Conservation (phyloP, 139 green algal species). For the Edaphochlamys debaryana region DNA sequence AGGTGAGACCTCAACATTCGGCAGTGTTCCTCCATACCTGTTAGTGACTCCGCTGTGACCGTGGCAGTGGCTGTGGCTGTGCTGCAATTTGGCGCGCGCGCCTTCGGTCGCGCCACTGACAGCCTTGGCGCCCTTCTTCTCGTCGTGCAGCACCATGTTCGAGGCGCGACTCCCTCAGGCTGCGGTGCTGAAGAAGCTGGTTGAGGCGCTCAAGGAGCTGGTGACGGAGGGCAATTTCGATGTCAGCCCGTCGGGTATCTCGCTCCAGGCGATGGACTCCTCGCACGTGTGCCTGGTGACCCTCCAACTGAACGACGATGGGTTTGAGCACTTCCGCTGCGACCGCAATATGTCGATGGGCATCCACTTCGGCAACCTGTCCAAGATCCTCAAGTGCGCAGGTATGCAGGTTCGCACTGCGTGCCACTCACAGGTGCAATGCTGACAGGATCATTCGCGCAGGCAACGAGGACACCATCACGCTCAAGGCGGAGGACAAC, state of each 20-base stretch:
- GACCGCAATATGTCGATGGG: slow-evolving; percentile 92
- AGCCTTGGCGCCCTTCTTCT: neutral
- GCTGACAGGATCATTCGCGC: neutral
- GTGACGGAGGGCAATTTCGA: slow-evolving; percentile 99
- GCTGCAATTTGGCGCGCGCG: too few relatives aligned
- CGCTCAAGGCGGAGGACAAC: slow-evolving; percentile 95
- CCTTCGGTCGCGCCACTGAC: neutral
- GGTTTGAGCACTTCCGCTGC: slow-evolving; percentile 98
- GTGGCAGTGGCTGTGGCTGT: too few relatives aligned
- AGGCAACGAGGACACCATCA: slow-evolving; percentile 96
- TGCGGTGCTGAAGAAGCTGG: slow-evolving; percentile 87
- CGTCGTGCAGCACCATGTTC: slow-evolving; percentile 68
- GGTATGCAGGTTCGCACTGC: slow-evolving; percentile 3
- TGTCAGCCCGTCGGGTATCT: slow-evolving; percentile 77
- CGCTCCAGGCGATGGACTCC: slow-evolving; percentile 97
- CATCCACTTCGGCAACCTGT: slow-evolving; percentile 94
- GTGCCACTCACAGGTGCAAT: neutral
- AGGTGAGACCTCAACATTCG: too few relatives aligned
- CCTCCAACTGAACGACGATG: slow-evolving; percentile 83
- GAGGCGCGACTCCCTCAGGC: slow-evolving; percentile 81
- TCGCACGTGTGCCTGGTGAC: slow-evolving; percentile 95
- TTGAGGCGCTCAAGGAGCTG: slow-evolving; percentile 98
- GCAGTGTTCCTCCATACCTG: too few relatives aligned
- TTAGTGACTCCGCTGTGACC: too few relatives aligned
- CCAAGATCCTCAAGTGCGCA: slow-evolving; percentile 98